Evolutionary conservation across 164 flowering plant genomes (phyloP), one percentile per base, ranked within the genome.

Genomic region (Warburgia ugandensis): DNA sequence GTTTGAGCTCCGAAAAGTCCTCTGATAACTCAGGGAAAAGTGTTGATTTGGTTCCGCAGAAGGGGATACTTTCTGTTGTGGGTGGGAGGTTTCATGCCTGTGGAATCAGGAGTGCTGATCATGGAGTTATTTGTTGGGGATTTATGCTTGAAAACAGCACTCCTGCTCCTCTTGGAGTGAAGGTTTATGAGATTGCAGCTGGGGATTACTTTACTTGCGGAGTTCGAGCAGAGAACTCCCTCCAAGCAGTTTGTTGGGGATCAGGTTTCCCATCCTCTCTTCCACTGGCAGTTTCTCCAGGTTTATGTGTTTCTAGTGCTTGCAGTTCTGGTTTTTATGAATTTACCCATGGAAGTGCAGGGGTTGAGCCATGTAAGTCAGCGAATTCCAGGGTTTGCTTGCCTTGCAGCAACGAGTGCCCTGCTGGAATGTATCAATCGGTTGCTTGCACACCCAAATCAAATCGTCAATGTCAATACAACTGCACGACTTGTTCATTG

Each of bases 201-300:
- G 98, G 96, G 3, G 84, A 88, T 62, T 92, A 88, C 66, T 92
- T 92, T 75, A 77, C 89, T 4, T 92, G 98, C 61, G 95, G 94
- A 16, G 58, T 88, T 58, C 68, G 80, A 4, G 84, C 80, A 1
- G 79, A 73, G 54, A 74, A 63, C 48, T 78, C 94, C 16, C 63
- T 81, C 3, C 51, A 39, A 8, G 84, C 98, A 21, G 61, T 77
- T 43, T 88, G 98, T 54, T 88, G 96, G 98, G 96, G 96, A 17
- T 49, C 55, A 2, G 81, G 83, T 4, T 80, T 85, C 39, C 98
- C 98, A 0, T 49, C 82, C 1, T 61, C 87, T 16, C 75, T 88
- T 12, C 98, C 98, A 1, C 3, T 86, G 29, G 89, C 98, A 0
- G 89, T 83, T 35, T 73, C 82, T 1, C 95, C 96, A 12, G 94